Evolutionary conservation across 768 basidiomycete species (phyloP).

Genomic region (Russula virescens): DNA sequence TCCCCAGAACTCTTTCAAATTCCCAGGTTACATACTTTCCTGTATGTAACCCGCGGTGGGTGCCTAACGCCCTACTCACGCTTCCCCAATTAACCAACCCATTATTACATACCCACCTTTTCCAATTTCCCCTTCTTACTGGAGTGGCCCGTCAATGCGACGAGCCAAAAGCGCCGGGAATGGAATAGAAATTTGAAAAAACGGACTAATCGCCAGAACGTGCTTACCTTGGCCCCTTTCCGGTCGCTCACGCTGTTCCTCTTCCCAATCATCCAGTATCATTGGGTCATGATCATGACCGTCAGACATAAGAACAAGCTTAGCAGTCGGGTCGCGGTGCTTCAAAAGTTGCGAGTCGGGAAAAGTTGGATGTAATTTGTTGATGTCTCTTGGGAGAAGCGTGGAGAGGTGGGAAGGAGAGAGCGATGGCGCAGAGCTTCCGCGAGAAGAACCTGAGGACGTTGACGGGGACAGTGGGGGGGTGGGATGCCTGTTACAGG

Average conservation of each 20-base stretch:
- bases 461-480: conserved; percentile 22
- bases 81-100: background rate
- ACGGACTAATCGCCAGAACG: background rate
- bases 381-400: background rate
- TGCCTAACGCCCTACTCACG: background rate
- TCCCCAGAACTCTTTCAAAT: conserved; percentile 11
- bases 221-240: conserved; percentile 13
- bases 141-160: background rate
- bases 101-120: conserved; percentile 6
- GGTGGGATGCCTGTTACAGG: conserved; percentile 5
- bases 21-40: conserved; percentile 12
- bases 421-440: conserved; percentile 12
- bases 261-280: conserved; percentile 20
- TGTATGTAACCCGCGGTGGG: conserved; percentile 2
- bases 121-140: background rate
- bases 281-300: conserved; percentile 14
- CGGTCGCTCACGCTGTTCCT: conserved; percentile 4
- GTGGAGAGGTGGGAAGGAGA: conserved; percentile 12
- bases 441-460: conserved; percentile 13
- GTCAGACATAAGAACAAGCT: conserved; percentile 4
- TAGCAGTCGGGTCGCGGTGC: background rate
- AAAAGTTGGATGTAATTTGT: background rate
- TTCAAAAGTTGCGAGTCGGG: background rate
- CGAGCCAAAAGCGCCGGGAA: background rate
- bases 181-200: background rate